Base-by-base conservation (phyloP, 2,329 filamentous ascomycete genomes). In the Metarhizium sp. region DNA sequence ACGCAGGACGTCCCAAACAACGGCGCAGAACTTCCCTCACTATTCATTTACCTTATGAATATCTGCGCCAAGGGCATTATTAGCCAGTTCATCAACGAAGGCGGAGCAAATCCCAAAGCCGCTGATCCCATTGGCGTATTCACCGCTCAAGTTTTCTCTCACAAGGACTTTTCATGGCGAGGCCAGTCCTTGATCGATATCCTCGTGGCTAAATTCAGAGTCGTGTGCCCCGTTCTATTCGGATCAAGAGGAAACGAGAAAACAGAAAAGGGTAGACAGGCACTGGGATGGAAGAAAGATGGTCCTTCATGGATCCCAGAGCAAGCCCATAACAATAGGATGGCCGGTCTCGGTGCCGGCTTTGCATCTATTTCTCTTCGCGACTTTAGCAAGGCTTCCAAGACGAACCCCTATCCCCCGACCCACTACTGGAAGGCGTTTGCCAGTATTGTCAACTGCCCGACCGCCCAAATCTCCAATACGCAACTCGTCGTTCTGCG, bases 121-220 rank as follows among this genome's bases (percentile, higher is more conserved):
- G 90, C 89, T 10, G 88, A 94, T 61, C 86, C 88, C 0, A 79
- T 95, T 48, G 90, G 90, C n/a, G 81, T 92, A 29, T 77, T 92
- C 29, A 79, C 85, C 1, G 87, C 86, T 6, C 82, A 85, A 59
- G 79, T 95, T 34, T 92, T 95, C 67, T 86, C 88, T 1, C 77
- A 80, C 53, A 77, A 81, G 18, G 77, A 82, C 16, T 87, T 89
- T 64, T 75, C 80, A 54, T 88, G 84, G 78, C 79, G 85, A 52
- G 86, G 83, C 8, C 71, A 79, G 50, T 79, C 85, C 1, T 76
- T 95, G 56, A 85, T 90, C 53, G 89, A 95, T 66, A 88, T 97
- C 57, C 77, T 97, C 34, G 86, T 95, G 64, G 77, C 92, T 54
- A 96, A 97, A 69, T 88, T 89, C 64, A 84, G 91, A 57, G 77